Conservation (phyloP, 164 flowering plant species). For the Berberis thunbergii region DNA sequence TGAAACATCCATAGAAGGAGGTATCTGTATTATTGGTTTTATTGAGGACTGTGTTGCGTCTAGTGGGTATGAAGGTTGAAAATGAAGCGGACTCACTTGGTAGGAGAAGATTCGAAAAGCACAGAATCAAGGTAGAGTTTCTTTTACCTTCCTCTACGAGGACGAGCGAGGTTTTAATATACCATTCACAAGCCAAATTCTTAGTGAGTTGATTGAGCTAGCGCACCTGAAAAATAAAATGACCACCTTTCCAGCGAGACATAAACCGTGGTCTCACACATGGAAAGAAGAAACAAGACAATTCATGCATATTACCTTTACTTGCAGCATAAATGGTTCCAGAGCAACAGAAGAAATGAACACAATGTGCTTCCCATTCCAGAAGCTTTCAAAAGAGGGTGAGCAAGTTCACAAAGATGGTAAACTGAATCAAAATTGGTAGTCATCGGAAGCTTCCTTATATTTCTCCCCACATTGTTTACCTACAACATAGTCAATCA, state of each 20-base stretch:
- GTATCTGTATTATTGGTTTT: no score
- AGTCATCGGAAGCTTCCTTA: conserved; percentile 42
- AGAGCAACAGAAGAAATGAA: conserved; percentile 62
- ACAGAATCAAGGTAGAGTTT: background rate
- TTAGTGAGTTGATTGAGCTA: conserved; percentile 53
- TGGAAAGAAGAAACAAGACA: background rate
- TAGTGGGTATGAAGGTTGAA: no score
- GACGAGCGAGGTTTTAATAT: conserved; percentile 52
- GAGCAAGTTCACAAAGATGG: conserved; percentile 64
- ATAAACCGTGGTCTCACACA: background rate
- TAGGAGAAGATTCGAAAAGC: background rate
- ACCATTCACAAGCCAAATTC: conserved; percentile 79
- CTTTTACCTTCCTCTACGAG: conserved; percentile 33
- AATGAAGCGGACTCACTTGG: no score
- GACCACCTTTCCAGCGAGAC: background rate
- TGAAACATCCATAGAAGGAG: no score
- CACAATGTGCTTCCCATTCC: conserved; percentile 55
- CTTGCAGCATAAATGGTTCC: conserved; percentile 51
- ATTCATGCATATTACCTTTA: conserved; percentile 37
- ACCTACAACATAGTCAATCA: conserved; percentile 23
- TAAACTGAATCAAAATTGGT: conserved; percentile 61
- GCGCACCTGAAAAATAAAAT: conserved; percentile 37
- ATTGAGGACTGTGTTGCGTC: no score
- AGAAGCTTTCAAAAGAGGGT: conserved; percentile 69
- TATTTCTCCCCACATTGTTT: conserved; percentile 59